These are phyloP conservation scores for Claviceps cyperi DNA, from an alignment of 2,329 filamentous ascomycete species.

Conservation along the genomic window DNA sequence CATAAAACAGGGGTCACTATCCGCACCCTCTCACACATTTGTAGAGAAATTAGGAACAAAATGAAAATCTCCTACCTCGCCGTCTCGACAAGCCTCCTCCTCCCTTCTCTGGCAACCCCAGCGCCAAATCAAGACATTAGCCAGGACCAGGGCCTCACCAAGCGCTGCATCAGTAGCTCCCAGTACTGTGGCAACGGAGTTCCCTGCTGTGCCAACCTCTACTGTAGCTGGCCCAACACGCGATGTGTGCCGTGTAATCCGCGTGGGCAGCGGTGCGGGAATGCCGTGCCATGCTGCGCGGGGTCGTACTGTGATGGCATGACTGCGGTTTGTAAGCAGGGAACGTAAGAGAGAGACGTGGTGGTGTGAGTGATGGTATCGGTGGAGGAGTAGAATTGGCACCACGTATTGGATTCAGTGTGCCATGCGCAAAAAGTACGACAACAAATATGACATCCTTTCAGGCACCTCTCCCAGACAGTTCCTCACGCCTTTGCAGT, in stretches of 20 bases:
- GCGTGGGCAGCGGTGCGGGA: neutral
- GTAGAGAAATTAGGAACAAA: neutral
- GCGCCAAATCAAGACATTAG: neutral
- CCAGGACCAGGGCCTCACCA: neutral
- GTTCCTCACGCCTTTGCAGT: constrained; percentile 11
- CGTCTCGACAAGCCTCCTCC: neutral
- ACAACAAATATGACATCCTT: neutral
- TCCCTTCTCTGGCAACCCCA: neutral
- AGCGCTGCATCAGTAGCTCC: neutral
- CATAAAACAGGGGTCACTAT: neutral
- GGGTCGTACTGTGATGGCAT: neutral
- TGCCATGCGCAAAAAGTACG: no score
- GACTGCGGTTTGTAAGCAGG: neutral
- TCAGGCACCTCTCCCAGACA: neutral
- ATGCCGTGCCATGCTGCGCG: constrained; percentile 1
- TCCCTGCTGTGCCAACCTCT: constrained; percentile 1
- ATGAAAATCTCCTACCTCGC: neutral
- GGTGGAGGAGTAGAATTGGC: neutral
- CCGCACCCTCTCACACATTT: neutral
- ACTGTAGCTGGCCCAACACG: constrained; percentile 1
- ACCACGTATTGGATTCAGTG: no score
- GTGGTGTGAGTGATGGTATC: neutral
- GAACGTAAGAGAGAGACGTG: neutral
- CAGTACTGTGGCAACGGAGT: neutral
- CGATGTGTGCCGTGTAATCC: neutral